Evolutionary conservation across 768 basidiomycete genomes (phyloP).

Genomic region (Gelatoporia subvermispora): DNA sequence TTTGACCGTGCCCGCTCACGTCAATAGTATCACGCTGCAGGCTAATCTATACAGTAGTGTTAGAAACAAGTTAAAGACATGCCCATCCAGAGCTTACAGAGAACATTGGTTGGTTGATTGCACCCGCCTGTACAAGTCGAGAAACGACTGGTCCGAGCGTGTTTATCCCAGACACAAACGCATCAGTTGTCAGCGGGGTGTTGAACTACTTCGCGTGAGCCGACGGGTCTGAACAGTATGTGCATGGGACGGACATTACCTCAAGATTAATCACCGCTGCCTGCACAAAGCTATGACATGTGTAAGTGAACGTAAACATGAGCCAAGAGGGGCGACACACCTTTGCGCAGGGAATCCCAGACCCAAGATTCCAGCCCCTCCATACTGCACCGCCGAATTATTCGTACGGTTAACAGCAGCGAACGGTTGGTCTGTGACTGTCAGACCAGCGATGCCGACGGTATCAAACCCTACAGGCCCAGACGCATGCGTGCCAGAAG

Average conservation of each 20-base stretch:
- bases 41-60: slow-evolving; percentile 31
- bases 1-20: slow-evolving; percentile 60
- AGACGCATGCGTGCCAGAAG: slow-evolving; percentile 60
- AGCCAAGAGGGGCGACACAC: slow-evolving; percentile 25
- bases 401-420: slow-evolving; percentile 69
- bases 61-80: not conserved
- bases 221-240: too few relatives aligned
- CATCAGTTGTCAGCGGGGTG: slow-evolving; percentile 17
- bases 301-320: not conserved
- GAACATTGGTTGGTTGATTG: slow-evolving; percentile 42
- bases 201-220: slow-evolving; percentile 12
- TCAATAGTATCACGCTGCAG: slow-evolving; percentile 68
- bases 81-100: slow-evolving; percentile 18
- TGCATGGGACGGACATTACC: slow-evolving; percentile 4
- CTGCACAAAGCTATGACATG: slow-evolving; percentile 17
- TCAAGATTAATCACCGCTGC: slow-evolving; percentile 17
- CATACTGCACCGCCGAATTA: slow-evolving; percentile 54
- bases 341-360: slow-evolving; percentile 75
- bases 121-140: slow-evolving; percentile 26
- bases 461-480: slow-evolving; percentile 62
- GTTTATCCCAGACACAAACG: slow-evolving; percentile 18
- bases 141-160: slow-evolving; percentile 31
- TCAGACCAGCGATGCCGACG: slow-evolving; percentile 51
- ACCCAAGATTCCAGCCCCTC: slow-evolving; percentile 68
- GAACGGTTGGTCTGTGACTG: slow-evolving; percentile 49